Evolutionary conservation across 306 rosid genomes (phyloP).

Genomic region (Citrullus amarus): DNA sequence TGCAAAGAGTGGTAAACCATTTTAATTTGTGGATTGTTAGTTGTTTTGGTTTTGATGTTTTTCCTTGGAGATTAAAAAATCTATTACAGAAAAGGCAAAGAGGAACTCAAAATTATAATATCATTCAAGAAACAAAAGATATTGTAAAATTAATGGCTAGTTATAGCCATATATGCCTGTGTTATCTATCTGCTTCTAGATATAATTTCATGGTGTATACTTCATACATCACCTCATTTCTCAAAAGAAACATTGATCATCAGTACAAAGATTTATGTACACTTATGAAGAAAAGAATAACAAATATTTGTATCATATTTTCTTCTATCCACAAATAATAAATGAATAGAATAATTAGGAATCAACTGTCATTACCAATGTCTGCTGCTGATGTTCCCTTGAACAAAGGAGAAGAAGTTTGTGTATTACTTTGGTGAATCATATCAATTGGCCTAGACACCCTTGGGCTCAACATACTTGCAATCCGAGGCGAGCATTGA

Average conservation of each 20-base stretch:
- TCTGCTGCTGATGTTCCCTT: constrained; percentile 3
- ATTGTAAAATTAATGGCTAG: neutral
- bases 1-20: too few species aligned
- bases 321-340: constrained; percentile 8
- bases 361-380: neutral
- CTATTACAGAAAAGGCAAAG: neutral
- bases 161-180: neutral
- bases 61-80: neutral
- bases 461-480: constrained; percentile 9
- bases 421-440: neutral
- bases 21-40: too few species aligned
- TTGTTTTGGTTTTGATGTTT: neutral
- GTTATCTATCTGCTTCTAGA: neutral
- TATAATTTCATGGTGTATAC: neutral
- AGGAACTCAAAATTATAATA: neutral
- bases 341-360: neutral
- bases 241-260: neutral
- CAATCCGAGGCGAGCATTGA: constrained; percentile 24
- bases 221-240: neutral
- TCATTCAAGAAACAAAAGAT: neutral
- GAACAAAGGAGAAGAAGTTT: constrained; percentile 4
- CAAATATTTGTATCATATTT: constrained; percentile 4
- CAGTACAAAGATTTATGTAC: constrained; percentile 1
- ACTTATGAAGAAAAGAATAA: neutral
- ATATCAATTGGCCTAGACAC: neutral